Percentiles rank a stretch among this genome's conserved stretches.
phyloP scores from a whole-genome alignment of 495 filamentous ascomycete genomes.

The Mycothermus thermophilus region DNA sequence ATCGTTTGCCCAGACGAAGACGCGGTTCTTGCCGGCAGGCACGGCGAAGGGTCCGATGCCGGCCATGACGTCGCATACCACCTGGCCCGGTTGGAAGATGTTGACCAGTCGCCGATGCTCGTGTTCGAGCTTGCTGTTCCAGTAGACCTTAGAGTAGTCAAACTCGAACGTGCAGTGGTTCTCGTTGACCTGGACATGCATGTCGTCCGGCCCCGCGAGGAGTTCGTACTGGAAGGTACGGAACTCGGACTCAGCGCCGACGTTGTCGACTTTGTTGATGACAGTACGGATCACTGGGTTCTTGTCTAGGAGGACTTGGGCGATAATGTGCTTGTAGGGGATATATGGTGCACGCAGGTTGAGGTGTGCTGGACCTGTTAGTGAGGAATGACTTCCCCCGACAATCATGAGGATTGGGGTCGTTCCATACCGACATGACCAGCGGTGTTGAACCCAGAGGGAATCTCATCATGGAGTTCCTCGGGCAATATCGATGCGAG shows the following conservation, averaged over 20 bases:
- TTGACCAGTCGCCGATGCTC: conserved; percentile 74
- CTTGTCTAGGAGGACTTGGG: conserved; percentile 75
- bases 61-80: conserved; percentile 94
- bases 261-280: conserved; percentile 87
- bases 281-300: conserved; percentile 65
- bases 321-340: conserved; percentile 74
- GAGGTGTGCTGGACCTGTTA: conserved; percentile 50
- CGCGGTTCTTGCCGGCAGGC: conserved; percentile 73
- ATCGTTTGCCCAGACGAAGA: conserved; percentile 96
- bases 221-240: conserved; percentile 89
- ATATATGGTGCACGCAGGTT: conserved; percentile 73
- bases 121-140: conserved; percentile 80
- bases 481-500: conserved; percentile 62
- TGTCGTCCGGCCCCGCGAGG: conserved; percentile 62
- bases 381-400: neutral
- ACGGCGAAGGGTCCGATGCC: conserved; percentile 93
- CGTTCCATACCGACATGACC: conserved; percentile 82
- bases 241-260: conserved; percentile 72
- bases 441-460: conserved; percentile 71
- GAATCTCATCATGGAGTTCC: conserved; percentile 52
- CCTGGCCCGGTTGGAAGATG: conserved; percentile 69
- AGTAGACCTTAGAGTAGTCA: conserved; percentile 84
- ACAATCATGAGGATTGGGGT: neutral
- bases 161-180: conserved; percentile 51
- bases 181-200: conserved; percentile 64